These are phyloP conservation scores for Acacia crassicarpa DNA, from an alignment of 306 rosid species.

Conservation along the genomic window DNA sequence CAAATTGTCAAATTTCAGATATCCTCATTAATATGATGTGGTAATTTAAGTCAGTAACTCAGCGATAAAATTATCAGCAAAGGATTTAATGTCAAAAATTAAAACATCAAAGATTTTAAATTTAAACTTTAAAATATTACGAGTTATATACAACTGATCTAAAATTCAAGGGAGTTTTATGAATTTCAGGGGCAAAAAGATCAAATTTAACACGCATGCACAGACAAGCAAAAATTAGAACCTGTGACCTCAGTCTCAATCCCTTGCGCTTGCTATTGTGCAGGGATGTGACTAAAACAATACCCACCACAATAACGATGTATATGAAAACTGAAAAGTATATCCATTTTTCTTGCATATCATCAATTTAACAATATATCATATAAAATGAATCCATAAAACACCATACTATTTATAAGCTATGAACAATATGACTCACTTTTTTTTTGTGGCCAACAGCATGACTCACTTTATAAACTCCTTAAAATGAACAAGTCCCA, in stretches of 20 bases:
- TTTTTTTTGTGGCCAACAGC: background rate
- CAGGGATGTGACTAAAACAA: background rate
- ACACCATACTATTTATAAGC: background rate
- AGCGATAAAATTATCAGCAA: no score
- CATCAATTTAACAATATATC: background rate
- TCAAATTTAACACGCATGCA: no score
- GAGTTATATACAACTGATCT: no score
- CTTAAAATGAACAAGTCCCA: background rate
- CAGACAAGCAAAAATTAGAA: background rate
- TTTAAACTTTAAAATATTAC: no score
- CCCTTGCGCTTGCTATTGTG: background rate
- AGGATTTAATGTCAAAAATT: no score
- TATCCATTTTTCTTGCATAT: background rate
- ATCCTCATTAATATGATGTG: no score
- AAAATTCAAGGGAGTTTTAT: no score
- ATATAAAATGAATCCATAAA: background rate
- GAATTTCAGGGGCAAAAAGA: no score
- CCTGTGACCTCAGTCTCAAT: background rate
- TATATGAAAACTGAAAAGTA: background rate
- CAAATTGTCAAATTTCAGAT: no score
- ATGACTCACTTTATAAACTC: background rate
- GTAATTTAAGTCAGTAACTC: no score
- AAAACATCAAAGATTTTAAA: no score
- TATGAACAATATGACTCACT: background rate
- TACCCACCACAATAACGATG: background rate